Evolutionary conservation across 768 basidiomycete species (phyloP).

Genomic region (Suillus subluteus): DNA sequence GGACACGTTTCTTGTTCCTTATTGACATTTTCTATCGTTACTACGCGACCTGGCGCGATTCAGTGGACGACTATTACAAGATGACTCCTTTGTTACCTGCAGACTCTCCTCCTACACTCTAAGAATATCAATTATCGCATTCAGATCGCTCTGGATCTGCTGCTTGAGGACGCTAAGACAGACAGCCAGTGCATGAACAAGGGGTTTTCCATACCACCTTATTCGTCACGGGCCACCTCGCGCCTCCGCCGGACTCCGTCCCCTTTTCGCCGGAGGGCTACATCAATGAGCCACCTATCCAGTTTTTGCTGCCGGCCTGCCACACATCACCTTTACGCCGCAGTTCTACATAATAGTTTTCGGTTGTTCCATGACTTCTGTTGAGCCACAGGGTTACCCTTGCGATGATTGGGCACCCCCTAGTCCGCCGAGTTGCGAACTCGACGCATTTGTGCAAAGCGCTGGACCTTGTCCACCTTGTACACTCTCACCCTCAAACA

Average conservation of each 20-base stretch:
- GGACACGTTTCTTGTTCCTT: no score
- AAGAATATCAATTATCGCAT: constrained; percentile 20
- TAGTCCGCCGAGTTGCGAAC: not conserved
- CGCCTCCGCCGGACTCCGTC: not conserved
- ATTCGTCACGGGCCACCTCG: not conserved
- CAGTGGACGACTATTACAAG: constrained; percentile 17
- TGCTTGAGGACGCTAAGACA: constrained; percentile 22
- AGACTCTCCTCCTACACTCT: constrained; percentile 22
- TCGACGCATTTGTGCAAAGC: not conserved
- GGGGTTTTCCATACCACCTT: not conserved
- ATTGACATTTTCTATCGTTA: not conserved
- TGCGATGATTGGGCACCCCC: not conserved
- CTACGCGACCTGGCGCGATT: constrained; percentile 22
- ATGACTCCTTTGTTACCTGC: constrained; percentile 10
- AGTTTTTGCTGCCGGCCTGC: not conserved
- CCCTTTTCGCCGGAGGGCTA: not conserved
- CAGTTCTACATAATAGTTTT: not conserved
- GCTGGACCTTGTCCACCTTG: not conserved
- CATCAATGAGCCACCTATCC: not conserved
- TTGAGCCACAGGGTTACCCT: no score
- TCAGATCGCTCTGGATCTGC: constrained; percentile 33
- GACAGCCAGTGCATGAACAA: no score
- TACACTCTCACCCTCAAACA: not conserved
- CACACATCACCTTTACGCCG: not conserved
- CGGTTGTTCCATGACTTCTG: not conserved